Evolutionary conservation across 2,329 filamentous ascomycete species (phyloP).

Genomic region (Chrysosporium keratinophilum): DNA sequence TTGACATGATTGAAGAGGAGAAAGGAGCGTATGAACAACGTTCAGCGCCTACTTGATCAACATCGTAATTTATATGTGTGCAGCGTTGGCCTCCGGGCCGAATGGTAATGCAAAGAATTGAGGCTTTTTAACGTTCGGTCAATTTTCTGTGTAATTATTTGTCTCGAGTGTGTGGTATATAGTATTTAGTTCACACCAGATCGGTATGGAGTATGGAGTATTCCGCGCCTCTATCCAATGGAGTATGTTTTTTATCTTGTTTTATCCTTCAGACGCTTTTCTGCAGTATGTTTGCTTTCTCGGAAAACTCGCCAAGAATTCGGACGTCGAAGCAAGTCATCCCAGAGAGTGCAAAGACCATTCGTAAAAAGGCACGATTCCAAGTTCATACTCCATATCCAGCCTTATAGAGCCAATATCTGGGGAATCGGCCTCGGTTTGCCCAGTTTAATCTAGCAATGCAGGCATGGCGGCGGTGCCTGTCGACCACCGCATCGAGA

Average conservation of each 20-base stretch:
- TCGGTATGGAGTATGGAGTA: too few species aligned
- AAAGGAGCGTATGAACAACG: slow-evolving; percentile 32
- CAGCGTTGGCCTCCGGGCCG: background rate
- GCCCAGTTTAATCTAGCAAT: slow-evolving; percentile 22
- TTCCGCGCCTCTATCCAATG: too few species aligned
- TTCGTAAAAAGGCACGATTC: background rate
- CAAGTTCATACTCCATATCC: slow-evolving; percentile 4
- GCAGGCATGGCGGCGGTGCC: slow-evolving; percentile 33
- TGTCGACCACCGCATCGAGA: slow-evolving; percentile 29
- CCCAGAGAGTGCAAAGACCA: background rate
- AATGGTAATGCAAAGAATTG: background rate
- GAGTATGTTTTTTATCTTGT: too few species aligned
- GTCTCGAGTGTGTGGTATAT: background rate
- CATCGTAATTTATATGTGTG: background rate
- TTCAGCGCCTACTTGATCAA: background rate
- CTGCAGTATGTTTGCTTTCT: background rate
- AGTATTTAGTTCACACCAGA: too few species aligned
- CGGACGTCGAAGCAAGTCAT: too few species aligned
- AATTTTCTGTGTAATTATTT: background rate
- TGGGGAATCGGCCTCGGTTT: background rate
- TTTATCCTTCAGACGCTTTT: too few species aligned
- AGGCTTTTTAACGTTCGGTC: background rate
- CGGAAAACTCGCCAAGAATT: background rate
- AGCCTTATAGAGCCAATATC: too few species aligned
- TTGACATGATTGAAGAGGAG: slow-evolving; percentile 44